phyloP scores from a whole-genome alignment of 2,329 filamentous ascomycete genomes.

The Exophiala viscosa region DNA sequence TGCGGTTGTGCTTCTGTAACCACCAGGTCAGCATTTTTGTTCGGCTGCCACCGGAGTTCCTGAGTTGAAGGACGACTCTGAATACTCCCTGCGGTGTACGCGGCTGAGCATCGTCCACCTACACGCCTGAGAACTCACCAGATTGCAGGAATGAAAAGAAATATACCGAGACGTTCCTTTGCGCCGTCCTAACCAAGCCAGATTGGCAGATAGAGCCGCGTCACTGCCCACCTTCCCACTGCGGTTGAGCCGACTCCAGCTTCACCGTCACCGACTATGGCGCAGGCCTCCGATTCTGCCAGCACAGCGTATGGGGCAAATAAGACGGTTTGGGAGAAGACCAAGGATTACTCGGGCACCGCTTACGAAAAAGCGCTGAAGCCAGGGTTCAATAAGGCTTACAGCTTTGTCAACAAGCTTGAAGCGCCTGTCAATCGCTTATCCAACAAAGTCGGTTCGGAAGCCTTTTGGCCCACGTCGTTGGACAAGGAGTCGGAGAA shows the following conservation, averaged over 20 bases:
- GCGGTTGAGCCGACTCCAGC: background rate
- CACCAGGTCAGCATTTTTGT: background rate
- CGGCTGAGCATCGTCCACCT: background rate
- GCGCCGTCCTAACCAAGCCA: background rate
- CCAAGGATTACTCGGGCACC: conserved; percentile 43
- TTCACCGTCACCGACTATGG: conserved; percentile 6
- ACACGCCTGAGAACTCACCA: background rate
- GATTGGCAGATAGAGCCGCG: background rate
- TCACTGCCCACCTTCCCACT: background rate
- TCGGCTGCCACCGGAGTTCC: conserved; percentile 19
- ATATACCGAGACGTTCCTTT: background rate
- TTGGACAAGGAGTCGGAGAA: conserved; percentile 90
- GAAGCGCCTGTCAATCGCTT: conserved; percentile 75
- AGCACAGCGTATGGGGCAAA: conserved; percentile 8
- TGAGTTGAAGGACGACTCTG: background rate
- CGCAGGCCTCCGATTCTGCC: conserved; percentile 6
- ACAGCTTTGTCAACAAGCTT: conserved; percentile 63
- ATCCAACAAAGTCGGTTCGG: conserved; percentile 74
- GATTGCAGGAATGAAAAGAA: conserved; percentile 1
- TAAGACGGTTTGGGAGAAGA: conserved; percentile 53
- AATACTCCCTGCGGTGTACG: conserved; percentile 2
- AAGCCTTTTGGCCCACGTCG: conserved; percentile 80
- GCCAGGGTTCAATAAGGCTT: conserved; percentile 71
- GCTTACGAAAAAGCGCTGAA: conserved; percentile 51
- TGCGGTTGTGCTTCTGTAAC: background rate